phyloP scores from a whole-genome alignment of 495 filamentous ascomycete genomes.

The Staphylotrichum tortipilum region DNA sequence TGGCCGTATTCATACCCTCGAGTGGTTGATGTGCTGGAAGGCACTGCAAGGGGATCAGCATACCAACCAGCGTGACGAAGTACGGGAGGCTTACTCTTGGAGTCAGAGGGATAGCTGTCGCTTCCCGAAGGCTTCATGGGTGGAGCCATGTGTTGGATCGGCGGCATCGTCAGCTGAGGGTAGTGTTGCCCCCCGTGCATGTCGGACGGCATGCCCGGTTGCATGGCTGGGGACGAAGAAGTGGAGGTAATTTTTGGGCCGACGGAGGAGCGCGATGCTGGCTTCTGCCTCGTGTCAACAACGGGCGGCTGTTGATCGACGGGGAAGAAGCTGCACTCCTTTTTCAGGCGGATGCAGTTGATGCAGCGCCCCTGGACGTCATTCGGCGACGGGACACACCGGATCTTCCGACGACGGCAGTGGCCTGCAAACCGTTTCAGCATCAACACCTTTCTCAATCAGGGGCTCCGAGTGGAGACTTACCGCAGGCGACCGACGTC shows the following conservation, averaged over 20 bases:
- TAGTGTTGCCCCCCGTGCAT: constrained; percentile 35
- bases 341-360: constrained; percentile 93
- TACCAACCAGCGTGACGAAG: neutral
- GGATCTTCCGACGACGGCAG: constrained; percentile 90
- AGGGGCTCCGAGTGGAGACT: constrained; percentile 33
- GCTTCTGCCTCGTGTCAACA: constrained; percentile 30
- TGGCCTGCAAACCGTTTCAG: constrained; percentile 52
- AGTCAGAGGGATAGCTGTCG: constrained; percentile 29
- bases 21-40: constrained; percentile 22
- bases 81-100: constrained; percentile 31
- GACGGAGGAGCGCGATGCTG: constrained; percentile 29
- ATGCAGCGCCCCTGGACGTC: constrained; percentile 80
- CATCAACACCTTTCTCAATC: neutral
- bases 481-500: constrained; percentile 95
- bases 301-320: constrained; percentile 81
- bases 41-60: constrained; percentile 31
- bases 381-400: constrained; percentile 72
- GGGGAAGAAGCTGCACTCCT: constrained; percentile 89
- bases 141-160: constrained; percentile 40
- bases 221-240: constrained; percentile 43
- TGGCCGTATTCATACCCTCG: constrained; percentile 34
- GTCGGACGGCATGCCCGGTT: constrained; percentile 35
- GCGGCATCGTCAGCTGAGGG: constrained; percentile 40
- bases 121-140: constrained; percentile 34
- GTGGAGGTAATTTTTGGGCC: constrained; percentile 36